phyloP scores from a whole-genome alignment of 2,329 filamentous ascomycete species.

The Cladosporium velox region DNA sequence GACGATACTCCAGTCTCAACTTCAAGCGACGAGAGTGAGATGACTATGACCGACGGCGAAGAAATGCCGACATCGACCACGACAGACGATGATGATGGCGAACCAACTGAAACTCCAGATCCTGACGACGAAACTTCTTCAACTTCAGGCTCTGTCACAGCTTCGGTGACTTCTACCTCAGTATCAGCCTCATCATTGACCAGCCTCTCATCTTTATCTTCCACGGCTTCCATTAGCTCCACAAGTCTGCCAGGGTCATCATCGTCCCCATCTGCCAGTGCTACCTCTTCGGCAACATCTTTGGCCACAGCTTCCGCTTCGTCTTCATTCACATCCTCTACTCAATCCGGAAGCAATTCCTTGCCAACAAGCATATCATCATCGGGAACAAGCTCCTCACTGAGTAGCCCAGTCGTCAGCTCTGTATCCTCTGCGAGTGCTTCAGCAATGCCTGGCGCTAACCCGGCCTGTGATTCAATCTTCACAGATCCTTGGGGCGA shows the following conservation, averaged over 20 bases:
- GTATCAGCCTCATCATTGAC: neutral
- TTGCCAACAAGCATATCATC: neutral
- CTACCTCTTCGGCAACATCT: neutral
- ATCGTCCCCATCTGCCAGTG: neutral
- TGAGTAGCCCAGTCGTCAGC: neutral
- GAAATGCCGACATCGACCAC: neutral
- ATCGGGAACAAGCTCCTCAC: neutral
- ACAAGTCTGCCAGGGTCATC: neutral
- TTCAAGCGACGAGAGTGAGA: neutral
- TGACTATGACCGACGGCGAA: neutral
- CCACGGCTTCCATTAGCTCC: neutral
- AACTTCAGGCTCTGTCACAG: neutral
- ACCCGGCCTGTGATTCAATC: conserved; percentile 2
- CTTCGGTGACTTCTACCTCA: neutral
- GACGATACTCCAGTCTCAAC: neutral
- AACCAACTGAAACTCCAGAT: neutral
- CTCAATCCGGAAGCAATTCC: neutral
- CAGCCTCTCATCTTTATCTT: neutral
- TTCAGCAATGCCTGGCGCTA: neutral
- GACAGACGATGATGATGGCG: conserved; percentile 2
- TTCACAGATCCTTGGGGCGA: conserved; percentile 13
- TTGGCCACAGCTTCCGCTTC: neutral
- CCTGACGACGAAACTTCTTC: neutral
- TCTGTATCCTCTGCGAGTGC: conserved; percentile 4
- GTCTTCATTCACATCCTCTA: neutral